Conservation (phyloP, 1,139 yeast species). For the Geotrichum candidum region DNA sequence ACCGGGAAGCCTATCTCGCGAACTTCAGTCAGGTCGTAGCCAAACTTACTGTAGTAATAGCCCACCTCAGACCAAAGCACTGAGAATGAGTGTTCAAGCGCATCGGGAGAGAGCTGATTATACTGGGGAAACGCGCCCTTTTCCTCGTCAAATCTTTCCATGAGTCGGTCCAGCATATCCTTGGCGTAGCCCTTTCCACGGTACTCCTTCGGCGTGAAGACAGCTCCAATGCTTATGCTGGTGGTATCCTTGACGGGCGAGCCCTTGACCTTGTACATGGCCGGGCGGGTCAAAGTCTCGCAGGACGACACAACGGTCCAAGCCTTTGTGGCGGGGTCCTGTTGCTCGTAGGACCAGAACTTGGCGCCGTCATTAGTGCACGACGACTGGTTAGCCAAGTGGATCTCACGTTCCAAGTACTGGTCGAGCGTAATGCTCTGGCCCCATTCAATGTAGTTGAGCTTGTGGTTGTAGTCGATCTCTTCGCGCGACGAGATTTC, state of each 20-base stretch:
- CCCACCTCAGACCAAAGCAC: slow-evolving; percentile 70
- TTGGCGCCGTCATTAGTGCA: slow-evolving; percentile 23
- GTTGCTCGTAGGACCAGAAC: slow-evolving; percentile 29
- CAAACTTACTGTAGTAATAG: slow-evolving; percentile 54
- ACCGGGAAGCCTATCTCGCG: slow-evolving; percentile 22
- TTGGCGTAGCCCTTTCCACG: slow-evolving; percentile 64
- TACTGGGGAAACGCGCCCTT: slow-evolving; percentile 25
- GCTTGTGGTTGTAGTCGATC: slow-evolving; percentile 44
- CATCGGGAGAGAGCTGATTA: slow-evolving; percentile 33
- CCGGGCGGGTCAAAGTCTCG: slow-evolving; percentile 33
- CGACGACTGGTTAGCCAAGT: slow-evolving; percentile 21
- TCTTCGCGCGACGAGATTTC: slow-evolving; percentile 37
- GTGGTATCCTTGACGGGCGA: slow-evolving; percentile 32
- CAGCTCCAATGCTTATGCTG: slow-evolving; percentile 59
- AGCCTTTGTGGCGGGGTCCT: slow-evolving; percentile 6
- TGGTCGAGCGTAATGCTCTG: slow-evolving; percentile 27
- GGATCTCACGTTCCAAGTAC: slow-evolving; percentile 30
- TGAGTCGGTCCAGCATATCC: slow-evolving; percentile 44
- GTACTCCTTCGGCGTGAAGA: slow-evolving; percentile 50
- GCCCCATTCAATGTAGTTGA: slow-evolving; percentile 52
- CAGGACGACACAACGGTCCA: slow-evolving; percentile 13
- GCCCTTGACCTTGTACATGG: slow-evolving; percentile 31
- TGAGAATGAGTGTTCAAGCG: slow-evolving; percentile 38
- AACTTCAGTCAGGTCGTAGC: slow-evolving; percentile 42
- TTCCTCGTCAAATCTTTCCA: slow-evolving; percentile 38